Base-by-base conservation (phyloP, 805 yeast genomes). In the Priceomyces carsonii region DNA sequence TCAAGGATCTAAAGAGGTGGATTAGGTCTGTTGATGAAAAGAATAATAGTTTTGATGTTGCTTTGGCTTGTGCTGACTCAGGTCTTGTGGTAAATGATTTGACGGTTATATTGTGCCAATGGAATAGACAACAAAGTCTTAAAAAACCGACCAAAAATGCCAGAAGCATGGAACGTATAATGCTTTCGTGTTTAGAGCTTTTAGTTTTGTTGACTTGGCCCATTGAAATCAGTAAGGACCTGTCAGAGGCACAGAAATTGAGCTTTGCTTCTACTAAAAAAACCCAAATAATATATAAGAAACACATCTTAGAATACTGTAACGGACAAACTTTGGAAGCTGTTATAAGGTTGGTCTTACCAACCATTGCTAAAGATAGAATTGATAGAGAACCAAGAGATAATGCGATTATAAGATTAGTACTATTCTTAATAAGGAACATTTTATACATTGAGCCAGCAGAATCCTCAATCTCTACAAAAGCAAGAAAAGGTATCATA, bases 121-220 rank as follows among this genome's bases (percentile, higher is more conserved):
- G 91, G 87, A 88, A 84, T 32, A 58, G 51, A 10, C 64, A 68
- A 19, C 49, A 57, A 21, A 57, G 60, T 2, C 41, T 44, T 26
- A 60, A 60, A 23, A 56, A 57, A 23, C 58, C 61, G 26, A 51
- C 66, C 6, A 45, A 42, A 28, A 53, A 52, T 39, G 42, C 38
- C 3, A 43, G 51, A 24, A 59, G 64, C 22, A 59, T 70, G 51
- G 88, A 80, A 37, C 77, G 80, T 44, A 71, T 89, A 30, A 83
- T 89, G 28, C 57, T 85, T 13, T 75, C 87, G 4, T 77, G 85
- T 40, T 60, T 93, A 36, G 96, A 93, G 57, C 57, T 93, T 5
- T 60, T 93, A 39, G 95, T 87, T 1, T 77, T 86, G 2, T 67
- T 93, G 51, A 85, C 96, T 0, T 85, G 95, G 86, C 98, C 98